Evolutionary conservation across 495 filamentous ascomycete genomes (phyloP).

Genomic region (Neurospora cerealis): DNA sequence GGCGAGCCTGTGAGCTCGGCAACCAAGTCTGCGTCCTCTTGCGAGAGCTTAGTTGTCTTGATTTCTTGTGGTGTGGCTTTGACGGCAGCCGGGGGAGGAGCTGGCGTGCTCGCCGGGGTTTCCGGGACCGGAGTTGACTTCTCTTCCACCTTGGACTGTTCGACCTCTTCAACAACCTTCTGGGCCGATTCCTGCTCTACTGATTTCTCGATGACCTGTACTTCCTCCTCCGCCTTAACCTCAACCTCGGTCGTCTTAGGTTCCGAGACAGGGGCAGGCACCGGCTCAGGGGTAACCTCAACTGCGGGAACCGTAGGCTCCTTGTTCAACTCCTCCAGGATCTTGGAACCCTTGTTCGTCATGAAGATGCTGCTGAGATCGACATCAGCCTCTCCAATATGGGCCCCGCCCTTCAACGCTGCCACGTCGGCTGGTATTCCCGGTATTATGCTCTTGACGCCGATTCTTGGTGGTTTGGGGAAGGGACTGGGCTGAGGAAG

Average conservation of each 20-base stretch:
- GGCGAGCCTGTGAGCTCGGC: slow-evolving; percentile 6
- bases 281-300: background rate
- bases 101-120: background rate
- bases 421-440: background rate
- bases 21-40: slow-evolving; percentile 8
- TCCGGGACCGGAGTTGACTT: background rate
- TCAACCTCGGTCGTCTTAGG: background rate
- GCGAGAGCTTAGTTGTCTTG: background rate
- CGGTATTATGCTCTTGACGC: background rate
- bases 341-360: slow-evolving; percentile 23
- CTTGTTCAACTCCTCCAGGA: slow-evolving; percentile 18
- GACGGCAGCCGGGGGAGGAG: background rate
- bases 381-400: slow-evolving; percentile 2
- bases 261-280: background rate
- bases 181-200: background rate
- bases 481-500: background rate
- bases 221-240: background rate
- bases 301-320: background rate
- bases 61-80: background rate
- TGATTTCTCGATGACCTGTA: background rate
- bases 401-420: background rate
- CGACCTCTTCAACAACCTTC: background rate
- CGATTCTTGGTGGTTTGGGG: background rate
- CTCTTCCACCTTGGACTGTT: background rate
- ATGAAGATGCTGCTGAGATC: slow-evolving; percentile 31